These are phyloP conservation scores for Cyberlindnera euphorbiiphila DNA, from an alignment of 805 yeast genomes.

Conservation along the genomic window DNA sequence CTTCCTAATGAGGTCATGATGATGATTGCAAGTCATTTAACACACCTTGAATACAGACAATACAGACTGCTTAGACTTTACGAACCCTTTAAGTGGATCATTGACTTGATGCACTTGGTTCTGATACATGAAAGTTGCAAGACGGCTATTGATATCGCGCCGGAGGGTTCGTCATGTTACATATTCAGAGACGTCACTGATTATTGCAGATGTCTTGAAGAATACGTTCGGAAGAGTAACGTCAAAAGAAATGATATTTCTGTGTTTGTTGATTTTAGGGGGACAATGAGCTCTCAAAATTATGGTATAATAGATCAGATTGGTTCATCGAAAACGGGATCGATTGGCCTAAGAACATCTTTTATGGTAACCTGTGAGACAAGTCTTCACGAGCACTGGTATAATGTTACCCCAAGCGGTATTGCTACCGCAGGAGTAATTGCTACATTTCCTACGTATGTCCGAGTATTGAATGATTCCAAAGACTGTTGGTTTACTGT, in stretches of 20 bases:
- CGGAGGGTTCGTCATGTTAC: neutral
- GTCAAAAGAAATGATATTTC: neutral
- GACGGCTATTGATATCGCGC: neutral
- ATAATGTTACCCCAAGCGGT: too few species aligned
- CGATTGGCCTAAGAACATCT: too few species aligned
- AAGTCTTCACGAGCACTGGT: too few species aligned
- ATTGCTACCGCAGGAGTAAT: too few species aligned
- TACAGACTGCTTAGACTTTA: constrained; percentile 9
- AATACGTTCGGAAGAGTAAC: neutral
- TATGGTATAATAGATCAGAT: too few species aligned
- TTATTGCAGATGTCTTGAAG: neutral
- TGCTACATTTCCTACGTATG: too few species aligned
- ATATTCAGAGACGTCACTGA: neutral
- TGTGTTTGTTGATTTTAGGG: neutral
- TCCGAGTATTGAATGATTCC: too few species aligned
- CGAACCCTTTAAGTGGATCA: neutral
- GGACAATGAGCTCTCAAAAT: too few species aligned
- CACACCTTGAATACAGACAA: constrained; percentile 5
- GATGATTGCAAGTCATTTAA: constrained; percentile 1
- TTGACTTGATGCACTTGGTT: constrained; percentile 6
- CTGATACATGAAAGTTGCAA: neutral
- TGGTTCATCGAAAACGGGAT: too few species aligned
- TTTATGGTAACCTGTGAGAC: too few species aligned
- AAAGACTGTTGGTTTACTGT: too few species aligned
- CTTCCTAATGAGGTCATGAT: constrained; percentile 10